Conservation (phyloP, 106 monocot genomes). For the Amphibolis antarctica region DNA sequence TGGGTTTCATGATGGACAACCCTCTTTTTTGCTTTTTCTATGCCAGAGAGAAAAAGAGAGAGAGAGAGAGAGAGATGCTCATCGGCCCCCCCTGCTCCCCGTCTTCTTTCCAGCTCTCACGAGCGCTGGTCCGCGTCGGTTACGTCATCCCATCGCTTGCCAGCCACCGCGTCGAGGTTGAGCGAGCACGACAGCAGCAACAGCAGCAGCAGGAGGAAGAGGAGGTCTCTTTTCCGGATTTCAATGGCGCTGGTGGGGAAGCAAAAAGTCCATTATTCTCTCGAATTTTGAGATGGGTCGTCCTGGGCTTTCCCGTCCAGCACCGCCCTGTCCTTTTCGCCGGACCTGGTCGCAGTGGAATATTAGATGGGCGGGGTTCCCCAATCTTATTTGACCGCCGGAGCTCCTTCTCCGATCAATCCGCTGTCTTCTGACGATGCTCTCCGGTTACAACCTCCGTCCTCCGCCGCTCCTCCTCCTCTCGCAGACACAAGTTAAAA, state of each 20-base stretch:
- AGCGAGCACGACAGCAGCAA: too few species aligned
- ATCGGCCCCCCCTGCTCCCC: too few species aligned
- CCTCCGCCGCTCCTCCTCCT: too few species aligned
- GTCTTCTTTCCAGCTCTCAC: too few species aligned
- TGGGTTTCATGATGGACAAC: too few species aligned
- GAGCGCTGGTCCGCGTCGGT: not conserved
- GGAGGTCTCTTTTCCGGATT: not conserved
- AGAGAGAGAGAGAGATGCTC: too few species aligned
- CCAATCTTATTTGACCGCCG: not conserved
- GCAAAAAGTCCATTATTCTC: not conserved
- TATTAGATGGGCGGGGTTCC: constrained; percentile 1
- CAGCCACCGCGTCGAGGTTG: too few species aligned
- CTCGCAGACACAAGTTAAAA: too few species aligned
- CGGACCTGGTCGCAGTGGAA: not conserved
- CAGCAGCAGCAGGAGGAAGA: too few species aligned
- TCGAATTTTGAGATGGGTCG: not conserved
- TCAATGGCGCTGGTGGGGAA: not conserved
- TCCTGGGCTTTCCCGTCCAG: not conserved
- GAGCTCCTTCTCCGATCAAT: not conserved
- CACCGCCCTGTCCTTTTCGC: constrained; percentile 1
- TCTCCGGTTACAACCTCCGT: too few species aligned
- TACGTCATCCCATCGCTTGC: not conserved
- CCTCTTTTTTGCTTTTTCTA: too few species aligned
- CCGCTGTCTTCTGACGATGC: not conserved
- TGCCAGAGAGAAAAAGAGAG: too few species aligned